Conservation (phyloP, 78 protist species). For the Chrysochromulina tobinii region DNA sequence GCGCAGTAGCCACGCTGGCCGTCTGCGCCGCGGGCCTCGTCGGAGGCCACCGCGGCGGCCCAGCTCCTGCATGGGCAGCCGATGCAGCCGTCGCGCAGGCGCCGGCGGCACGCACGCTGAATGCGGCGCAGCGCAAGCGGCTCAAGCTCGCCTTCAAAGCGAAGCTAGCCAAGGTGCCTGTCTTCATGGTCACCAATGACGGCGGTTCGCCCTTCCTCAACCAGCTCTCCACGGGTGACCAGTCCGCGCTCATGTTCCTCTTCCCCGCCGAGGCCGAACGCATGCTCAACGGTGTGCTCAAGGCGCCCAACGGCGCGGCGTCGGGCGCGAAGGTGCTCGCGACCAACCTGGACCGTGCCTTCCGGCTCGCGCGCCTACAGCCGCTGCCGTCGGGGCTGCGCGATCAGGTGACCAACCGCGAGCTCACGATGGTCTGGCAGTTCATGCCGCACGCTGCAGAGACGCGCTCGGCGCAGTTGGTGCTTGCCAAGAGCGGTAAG, state of each 20-base stretch:
- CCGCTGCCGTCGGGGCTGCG: background rate
- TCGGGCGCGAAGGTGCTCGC: background rate
- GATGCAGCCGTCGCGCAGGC: background rate
- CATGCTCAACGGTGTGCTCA: background rate
- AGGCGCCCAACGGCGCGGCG: background rate
- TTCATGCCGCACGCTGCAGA: background rate
- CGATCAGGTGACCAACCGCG: background rate
- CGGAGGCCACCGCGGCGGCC: too few relatives aligned
- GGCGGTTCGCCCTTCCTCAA: constrained; percentile 1
- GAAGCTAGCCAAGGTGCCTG: background rate
- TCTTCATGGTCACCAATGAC: background rate
- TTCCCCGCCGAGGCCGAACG: background rate
- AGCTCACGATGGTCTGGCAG: constrained; percentile 20
- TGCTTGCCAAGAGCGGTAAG: background rate
- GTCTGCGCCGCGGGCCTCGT: too few relatives aligned
- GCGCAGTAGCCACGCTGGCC: too few relatives aligned
- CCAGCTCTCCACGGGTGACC: background rate
- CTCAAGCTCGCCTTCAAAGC: background rate
- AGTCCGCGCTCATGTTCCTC: constrained; percentile 1
- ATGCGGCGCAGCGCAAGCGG: background rate
- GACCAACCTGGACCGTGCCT: constrained; percentile 3
- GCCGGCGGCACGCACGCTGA: background rate
- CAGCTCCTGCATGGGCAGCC: too few relatives aligned
- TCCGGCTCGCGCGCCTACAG: background rate
- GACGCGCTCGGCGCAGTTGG: background rate